Conservation (phyloP, 805 yeast species). For the Metschnikowia lunata region DNA sequence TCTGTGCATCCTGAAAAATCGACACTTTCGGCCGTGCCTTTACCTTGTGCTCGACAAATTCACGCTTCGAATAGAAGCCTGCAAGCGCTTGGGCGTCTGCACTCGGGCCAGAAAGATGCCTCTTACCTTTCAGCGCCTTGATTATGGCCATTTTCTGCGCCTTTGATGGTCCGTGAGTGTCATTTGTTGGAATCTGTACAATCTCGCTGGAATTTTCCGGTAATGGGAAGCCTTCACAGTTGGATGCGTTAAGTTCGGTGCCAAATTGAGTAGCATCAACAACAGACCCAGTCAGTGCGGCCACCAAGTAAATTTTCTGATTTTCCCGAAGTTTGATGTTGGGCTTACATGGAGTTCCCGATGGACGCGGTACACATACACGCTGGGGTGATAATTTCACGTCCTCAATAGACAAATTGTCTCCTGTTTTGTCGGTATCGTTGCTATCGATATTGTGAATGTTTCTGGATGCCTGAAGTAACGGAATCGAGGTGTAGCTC, state of each 20-base stretch:
- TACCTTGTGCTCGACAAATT: conserved; percentile 22
- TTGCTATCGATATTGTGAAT: neutral
- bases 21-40: conserved; percentile 16
- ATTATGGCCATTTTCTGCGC: conserved; percentile 39
- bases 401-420: neutral
- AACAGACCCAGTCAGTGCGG: conserved; percentile 55
- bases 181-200: conserved; percentile 54
- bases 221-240: conserved; percentile 57
- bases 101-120: neutral
- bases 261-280: conserved; percentile 67
- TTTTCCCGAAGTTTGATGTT: conserved; percentile 21
- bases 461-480: conserved; percentile 21
- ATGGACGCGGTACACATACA: conserved; percentile 39
- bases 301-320: conserved; percentile 47
- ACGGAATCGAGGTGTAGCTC: conserved; percentile 21
- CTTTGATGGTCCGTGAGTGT: conserved; percentile 7
- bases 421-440: neutral
- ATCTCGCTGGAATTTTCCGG: conserved; percentile 55
- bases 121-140: conserved; percentile 26
- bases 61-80: conserved; percentile 29
- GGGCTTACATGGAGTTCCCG: conserved; percentile 28
- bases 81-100: neutral
- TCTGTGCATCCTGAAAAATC: conserved; percentile 13
- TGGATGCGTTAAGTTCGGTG: conserved; percentile 60
- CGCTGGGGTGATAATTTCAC: conserved; percentile 33